Evolutionary conservation across 495 filamentous ascomycete species (phyloP).

Genomic region (Neurospora sp.): DNA sequence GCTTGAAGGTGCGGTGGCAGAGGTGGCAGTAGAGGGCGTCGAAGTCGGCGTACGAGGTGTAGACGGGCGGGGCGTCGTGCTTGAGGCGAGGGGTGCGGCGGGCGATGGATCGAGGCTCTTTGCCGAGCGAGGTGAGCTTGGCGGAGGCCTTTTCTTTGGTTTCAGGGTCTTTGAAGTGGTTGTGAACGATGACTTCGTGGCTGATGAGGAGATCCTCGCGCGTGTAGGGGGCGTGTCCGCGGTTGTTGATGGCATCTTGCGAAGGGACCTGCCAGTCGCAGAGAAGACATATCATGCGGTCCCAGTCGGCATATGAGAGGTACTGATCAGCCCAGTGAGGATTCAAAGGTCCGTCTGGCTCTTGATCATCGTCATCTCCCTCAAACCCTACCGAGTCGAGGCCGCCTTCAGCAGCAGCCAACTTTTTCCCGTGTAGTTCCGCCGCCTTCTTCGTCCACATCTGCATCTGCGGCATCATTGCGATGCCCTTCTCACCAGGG

Average conservation of each 20-base stretch:
- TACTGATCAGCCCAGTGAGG: constrained; percentile 18
- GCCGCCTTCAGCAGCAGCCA: neutral
- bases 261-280: constrained; percentile 21
- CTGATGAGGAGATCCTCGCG: constrained; percentile 21
- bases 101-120: constrained; percentile 14
- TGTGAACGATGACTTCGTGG: constrained; percentile 20
- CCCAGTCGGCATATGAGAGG: constrained; percentile 27
- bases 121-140: constrained; percentile 19
- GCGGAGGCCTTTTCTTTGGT: constrained; percentile 19
- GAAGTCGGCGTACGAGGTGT: constrained; percentile 57
- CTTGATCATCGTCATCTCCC: constrained; percentile 10
- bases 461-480: constrained; percentile 60
- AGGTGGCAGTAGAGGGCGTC: constrained; percentile 66
- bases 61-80: constrained; percentile 15
- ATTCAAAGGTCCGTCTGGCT: constrained; percentile 8
- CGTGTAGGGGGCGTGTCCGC: constrained; percentile 11
- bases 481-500: constrained; percentile 37
- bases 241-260: constrained; percentile 11
- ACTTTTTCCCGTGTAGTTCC: constrained; percentile 58
- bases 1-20: constrained; percentile 66
- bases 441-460: constrained; percentile 84
- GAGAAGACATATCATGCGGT: constrained; percentile 19
- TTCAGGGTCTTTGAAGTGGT: constrained; percentile 23
- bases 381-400: neutral
- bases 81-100: constrained; percentile 18